A percentile compares a stretch with the other conserved stretches of the same genome.
Conservation (phyloP, 1,284 basidiomycete genomes). For the Cutaneotrichosporon curvatum region DNA sequence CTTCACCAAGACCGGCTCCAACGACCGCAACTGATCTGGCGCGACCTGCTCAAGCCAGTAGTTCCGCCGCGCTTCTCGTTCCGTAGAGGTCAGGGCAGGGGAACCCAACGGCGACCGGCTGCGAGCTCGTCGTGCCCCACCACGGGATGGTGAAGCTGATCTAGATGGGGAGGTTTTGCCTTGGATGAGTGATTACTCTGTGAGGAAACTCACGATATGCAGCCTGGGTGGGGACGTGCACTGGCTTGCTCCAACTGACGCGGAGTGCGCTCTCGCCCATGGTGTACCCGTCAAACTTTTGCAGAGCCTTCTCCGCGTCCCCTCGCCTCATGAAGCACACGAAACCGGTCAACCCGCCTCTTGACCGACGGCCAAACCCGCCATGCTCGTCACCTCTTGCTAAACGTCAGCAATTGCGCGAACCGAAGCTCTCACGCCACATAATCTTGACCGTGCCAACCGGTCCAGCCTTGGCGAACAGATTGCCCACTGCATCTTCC, state of each 20-base stretch:
- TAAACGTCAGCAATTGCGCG: background rate
- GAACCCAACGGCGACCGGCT: background rate
- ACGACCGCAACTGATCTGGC: slow-evolving; percentile 67
- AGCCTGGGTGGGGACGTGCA: slow-evolving; percentile 70
- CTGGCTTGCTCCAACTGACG: slow-evolving; percentile 92
- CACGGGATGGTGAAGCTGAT: too few species aligned
- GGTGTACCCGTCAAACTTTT: slow-evolving; percentile 79
- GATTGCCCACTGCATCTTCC: slow-evolving; percentile 72
- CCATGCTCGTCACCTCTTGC: background rate
- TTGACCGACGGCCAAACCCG: slow-evolving; percentile 47
- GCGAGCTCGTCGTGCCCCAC: background rate
- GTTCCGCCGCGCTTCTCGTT: background rate
- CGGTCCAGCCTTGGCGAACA: slow-evolving; percentile 62
- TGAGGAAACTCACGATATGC: slow-evolving; percentile 58
- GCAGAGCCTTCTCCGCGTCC: slow-evolving; percentile 79
- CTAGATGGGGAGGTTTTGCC: too few species aligned
- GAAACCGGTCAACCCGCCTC: slow-evolving; percentile 77
- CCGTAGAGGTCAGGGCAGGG: background rate
- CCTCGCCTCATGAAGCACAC: slow-evolving; percentile 89
- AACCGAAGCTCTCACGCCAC: slow-evolving; percentile 64
- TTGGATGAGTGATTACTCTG: too few species aligned
- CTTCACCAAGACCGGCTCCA: slow-evolving; percentile 74
- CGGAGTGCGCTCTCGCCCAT: slow-evolving; percentile 81
- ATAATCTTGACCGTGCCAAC: slow-evolving; percentile 69
- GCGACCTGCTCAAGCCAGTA: slow-evolving; percentile 52